Percentiles rank a stretch among this genome's conserved stretches.
phyloP scores from a whole-genome alignment of 169 alveolate genomes.

The Plasmodium ovale region DNA sequence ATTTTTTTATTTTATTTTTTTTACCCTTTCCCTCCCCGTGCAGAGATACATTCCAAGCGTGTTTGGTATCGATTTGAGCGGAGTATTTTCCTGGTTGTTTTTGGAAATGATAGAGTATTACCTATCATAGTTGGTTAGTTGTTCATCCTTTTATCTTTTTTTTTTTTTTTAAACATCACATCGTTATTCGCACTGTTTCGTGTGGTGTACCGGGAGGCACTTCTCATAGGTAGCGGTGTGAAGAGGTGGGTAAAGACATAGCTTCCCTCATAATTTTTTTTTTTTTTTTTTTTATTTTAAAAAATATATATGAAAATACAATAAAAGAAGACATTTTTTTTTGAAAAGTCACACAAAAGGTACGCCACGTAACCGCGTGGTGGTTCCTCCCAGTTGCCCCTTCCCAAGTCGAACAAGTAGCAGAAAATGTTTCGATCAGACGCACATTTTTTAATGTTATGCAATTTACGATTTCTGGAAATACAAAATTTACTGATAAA shows the following conservation, averaged over 20 bases:
- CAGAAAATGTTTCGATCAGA: conserved; percentile 48
- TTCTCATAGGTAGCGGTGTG: not conserved
- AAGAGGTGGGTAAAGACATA: not conserved
- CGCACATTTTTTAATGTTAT: conserved; percentile 63
- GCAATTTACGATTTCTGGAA: conserved; percentile 52
- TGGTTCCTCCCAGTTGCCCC: too few relatives aligned
- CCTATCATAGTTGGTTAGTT: conserved; percentile 13
- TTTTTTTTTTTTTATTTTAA: too few relatives aligned
- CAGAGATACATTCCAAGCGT: conserved; percentile 79
- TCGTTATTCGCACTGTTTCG: not conserved
- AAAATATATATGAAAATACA: not conserved
- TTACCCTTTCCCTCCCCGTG: not conserved
- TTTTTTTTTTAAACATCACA: not conserved
- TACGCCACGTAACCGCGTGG: too few relatives aligned
- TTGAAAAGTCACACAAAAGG: not conserved
- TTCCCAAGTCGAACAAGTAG: not conserved
- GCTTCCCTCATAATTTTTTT: not conserved
- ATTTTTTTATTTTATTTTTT: not conserved
- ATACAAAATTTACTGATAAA: conserved; percentile 40
- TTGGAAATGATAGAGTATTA: conserved; percentile 77
- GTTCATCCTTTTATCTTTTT: not conserved
- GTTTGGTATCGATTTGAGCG: conserved; percentile 81
- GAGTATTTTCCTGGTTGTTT: conserved; percentile 80
- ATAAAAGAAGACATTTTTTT: not conserved
- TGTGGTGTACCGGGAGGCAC: not conserved